These are phyloP conservation scores for Claviceps sp. DNA, from an alignment of 2,329 filamentous ascomycete genomes.

Conservation along the genomic window DNA sequence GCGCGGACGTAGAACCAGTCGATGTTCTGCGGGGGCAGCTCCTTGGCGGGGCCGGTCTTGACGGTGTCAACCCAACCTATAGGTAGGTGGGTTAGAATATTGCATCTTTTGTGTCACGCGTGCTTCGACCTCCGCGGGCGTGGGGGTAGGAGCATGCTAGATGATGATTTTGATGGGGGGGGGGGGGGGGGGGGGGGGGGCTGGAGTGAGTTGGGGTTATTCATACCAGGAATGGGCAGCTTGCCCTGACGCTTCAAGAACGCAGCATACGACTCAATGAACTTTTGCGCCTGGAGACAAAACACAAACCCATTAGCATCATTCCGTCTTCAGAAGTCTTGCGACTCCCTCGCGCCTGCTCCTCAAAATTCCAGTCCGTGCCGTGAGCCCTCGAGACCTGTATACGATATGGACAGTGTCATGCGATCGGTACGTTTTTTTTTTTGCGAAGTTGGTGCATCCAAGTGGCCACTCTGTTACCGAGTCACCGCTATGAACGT, in stretches of 20 bases:
- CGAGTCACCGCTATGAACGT: no score
- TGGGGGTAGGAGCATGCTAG: no score
- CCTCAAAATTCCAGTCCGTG: slow-evolving; percentile 22
- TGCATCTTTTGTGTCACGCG: neutral
- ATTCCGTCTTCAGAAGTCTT: slow-evolving; percentile 65
- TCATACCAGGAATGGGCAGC: slow-evolving; percentile 78
- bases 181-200: no score
- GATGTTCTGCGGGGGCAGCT: slow-evolving; percentile 94
- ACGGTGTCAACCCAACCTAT: slow-evolving; percentile 97
- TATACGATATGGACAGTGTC: no score
- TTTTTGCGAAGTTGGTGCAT: no score
- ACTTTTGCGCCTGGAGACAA: slow-evolving; percentile 63
- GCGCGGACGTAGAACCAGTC: slow-evolving; percentile 94
- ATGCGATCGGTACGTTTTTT: no score
- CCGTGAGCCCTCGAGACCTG: slow-evolving; percentile 3
- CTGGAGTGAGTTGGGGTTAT: no score
- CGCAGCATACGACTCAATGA: slow-evolving; percentile 72
- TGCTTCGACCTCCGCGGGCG: no score
- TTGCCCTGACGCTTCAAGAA: slow-evolving; percentile 94
- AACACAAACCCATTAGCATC: slow-evolving; percentile 46
- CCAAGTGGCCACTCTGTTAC: no score
- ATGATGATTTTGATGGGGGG: no score
- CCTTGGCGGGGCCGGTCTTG: slow-evolving; percentile 93
- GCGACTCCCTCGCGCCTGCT: slow-evolving; percentile 62
- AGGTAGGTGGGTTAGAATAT: neutral